phyloP scores from a whole-genome alignment of 2,329 filamentous ascomycete species.

The Penicillium rolfsii region DNA sequence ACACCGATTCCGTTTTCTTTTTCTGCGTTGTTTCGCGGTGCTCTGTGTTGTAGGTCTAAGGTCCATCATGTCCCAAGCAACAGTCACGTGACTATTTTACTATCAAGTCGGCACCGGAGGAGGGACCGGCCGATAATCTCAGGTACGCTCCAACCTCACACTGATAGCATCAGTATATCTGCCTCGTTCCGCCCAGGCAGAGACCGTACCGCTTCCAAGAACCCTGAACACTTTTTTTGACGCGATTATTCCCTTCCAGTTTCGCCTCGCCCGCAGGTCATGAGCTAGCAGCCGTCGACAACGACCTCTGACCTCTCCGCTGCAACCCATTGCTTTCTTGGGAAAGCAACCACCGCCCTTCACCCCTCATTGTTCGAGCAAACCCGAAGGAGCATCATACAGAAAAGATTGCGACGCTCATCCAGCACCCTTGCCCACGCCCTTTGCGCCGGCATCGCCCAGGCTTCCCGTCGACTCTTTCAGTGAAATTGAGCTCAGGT shows the following conservation, averaged over 20 bases:
- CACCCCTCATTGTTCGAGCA: neutral
- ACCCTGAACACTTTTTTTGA: neutral
- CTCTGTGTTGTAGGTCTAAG: too few relatives aligned
- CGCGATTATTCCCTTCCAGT: neutral
- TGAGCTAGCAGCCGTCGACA: conserved; percentile 13
- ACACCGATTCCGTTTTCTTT: neutral
- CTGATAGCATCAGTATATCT: conserved; percentile 18
- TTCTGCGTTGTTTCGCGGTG: too few relatives aligned
- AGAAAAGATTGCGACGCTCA: neutral
- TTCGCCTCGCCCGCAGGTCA: conserved; percentile 12
- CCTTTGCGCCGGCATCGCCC: neutral
- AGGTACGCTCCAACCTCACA: conserved; percentile 17
- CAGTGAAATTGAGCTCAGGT: neutral
- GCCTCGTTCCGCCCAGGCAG: conserved; percentile 5
- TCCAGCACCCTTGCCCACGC: too few relatives aligned
- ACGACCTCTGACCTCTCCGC: conserved; percentile 5
- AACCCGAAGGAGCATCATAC: neutral
- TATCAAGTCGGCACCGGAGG: neutral
- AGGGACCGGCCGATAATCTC: conserved; percentile 11
- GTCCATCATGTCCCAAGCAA: neutral
- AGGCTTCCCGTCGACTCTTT: neutral
- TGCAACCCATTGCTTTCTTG: neutral
- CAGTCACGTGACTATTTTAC: conserved; percentile 1
- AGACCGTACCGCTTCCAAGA: conserved; percentile 4
- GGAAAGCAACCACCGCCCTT: neutral